Conservation (phyloP, 495 filamentous ascomycete genomes). For the Monascus purpureus region DNA sequence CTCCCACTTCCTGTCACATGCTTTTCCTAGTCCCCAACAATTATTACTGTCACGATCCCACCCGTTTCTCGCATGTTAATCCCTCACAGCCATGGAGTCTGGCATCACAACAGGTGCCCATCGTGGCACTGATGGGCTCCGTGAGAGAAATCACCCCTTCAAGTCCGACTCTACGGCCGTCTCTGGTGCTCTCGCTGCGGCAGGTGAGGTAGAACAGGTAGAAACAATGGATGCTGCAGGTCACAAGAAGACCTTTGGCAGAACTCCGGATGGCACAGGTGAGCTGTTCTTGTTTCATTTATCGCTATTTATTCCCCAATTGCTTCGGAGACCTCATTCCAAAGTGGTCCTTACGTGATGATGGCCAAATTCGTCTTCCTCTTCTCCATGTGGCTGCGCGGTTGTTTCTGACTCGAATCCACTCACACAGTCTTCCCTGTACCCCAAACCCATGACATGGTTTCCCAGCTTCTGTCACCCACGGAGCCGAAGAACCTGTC, state of each 20-base stretch:
- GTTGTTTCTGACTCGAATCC: not conserved
- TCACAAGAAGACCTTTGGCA: slow-evolving; percentile 69
- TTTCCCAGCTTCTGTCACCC: slow-evolving; percentile 91
- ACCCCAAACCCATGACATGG: slow-evolving; percentile 96
- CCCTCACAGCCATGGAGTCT: slow-evolving; percentile 24
- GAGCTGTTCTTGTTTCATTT: slow-evolving; percentile 17
- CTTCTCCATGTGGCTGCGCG: too few relatives aligned
- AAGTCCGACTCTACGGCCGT: slow-evolving; percentile 21
- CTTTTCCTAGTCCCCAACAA: too few relatives aligned
- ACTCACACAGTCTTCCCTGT: slow-evolving; percentile 76
- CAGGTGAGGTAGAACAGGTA: slow-evolving; percentile 26
- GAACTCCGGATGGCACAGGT: slow-evolving; percentile 85
- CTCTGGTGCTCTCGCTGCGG: slow-evolving; percentile 20
- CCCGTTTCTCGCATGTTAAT: slow-evolving; percentile 1
- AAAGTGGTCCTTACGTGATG: too few relatives aligned
- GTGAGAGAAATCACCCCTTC: slow-evolving; percentile 28
- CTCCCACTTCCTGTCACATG: too few relatives aligned
- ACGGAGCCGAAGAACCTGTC: slow-evolving; percentile 88
- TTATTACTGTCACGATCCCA: too few relatives aligned
- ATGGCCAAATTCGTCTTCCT: too few relatives aligned
- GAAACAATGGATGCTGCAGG: slow-evolving; percentile 34
- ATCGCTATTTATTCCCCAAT: too few relatives aligned
- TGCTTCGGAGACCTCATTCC: too few relatives aligned
- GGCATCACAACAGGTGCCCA: slow-evolving; percentile 31
- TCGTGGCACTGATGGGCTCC: slow-evolving; percentile 24